Evolutionary conservation across 1,139 yeast species (phyloP), one percentile per base, ranked within the genome.

Genomic region (Diutina pseudorugosa): DNA sequence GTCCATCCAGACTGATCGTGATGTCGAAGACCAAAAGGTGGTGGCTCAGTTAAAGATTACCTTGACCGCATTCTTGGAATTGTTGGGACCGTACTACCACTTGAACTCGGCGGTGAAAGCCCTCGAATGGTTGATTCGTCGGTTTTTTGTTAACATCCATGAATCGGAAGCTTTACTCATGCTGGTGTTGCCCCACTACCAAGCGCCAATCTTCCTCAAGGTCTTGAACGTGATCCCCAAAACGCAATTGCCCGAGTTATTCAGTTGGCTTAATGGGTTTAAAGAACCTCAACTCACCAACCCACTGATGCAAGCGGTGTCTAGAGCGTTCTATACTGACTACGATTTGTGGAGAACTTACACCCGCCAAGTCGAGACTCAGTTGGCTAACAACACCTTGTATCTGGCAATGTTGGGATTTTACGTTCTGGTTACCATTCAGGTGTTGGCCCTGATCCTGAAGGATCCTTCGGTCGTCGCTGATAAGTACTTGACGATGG

Each of bases 61-160:
- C 43, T 79, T 93, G 52, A 79, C 80, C 55, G 83, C 84, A 18
- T 93, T 88, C 62, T 70, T 93, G 56, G 75, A 83, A 52, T 72
- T 91, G 58, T 72, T 83, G n/a, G 85, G 95, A 2, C 88, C 89
- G 3, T 77, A 80, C 61, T 82, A 93, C 75, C 78, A 80, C 57
- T 71, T 90, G 52, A 77, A 82, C 33, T 88, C 95, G 16, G 79
- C 96, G 2, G 65, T 89, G 52, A 84, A 83, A 61, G 94, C 97
- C 11, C 74, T 89, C 12, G 99, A 93, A 70, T 93, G 98, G 98
- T 79, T 93, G 43, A 84, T 93, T 25, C 84, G 98, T 70, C 78
- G 98, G 60, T 94, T 91, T 65, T 89, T 87, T 64, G 81, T 88
- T 58, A 93, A 93, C 63, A 75, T 87, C 51, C 85, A 85, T 62